Conservation (phyloP, 495 filamentous ascomycete genomes). For the Xylaria nigripes region DNA sequence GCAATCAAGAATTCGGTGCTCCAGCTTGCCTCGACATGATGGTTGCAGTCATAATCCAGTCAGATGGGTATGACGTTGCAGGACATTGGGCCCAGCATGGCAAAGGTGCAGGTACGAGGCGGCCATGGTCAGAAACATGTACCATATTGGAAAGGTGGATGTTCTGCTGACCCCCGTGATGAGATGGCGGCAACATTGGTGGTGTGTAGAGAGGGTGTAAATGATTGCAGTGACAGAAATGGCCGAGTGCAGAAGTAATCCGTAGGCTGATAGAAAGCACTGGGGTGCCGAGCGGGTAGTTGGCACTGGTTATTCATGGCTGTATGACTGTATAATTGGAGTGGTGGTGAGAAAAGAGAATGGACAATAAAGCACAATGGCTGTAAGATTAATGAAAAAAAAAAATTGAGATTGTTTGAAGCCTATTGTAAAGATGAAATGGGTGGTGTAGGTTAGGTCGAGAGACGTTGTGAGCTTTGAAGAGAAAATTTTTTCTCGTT, state of each 20-base stretch:
- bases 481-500: no score
- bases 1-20: not conserved
- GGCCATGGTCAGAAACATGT: not conserved
- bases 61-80: constrained; percentile 11
- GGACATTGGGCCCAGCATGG: constrained; percentile 5
- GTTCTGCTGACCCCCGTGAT: not conserved
- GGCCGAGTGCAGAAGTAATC: not conserved
- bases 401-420: no score
- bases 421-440: no score
- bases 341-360: not conserved
- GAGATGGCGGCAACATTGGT: not conserved
- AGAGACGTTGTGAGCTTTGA: no score
- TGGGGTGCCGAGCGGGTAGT: not conserved
- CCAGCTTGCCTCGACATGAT: constrained; percentile 5
- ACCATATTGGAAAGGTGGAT: not conserved
- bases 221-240: not conserved
- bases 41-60: constrained; percentile 9
- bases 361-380: not conserved
- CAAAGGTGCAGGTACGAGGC: constrained; percentile 10
- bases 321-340: not conserved
- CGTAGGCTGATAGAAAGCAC: not conserved
- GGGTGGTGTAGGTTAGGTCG: no score
- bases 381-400: no score
- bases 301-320: not conserved
- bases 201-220: not conserved